A percentile compares a stretch with the other conserved stretches of the same genome.
Evolutionary conservation across 2,329 filamentous ascomycete species (phyloP).

Genomic region (Fusarium brachygibbosum): DNA sequence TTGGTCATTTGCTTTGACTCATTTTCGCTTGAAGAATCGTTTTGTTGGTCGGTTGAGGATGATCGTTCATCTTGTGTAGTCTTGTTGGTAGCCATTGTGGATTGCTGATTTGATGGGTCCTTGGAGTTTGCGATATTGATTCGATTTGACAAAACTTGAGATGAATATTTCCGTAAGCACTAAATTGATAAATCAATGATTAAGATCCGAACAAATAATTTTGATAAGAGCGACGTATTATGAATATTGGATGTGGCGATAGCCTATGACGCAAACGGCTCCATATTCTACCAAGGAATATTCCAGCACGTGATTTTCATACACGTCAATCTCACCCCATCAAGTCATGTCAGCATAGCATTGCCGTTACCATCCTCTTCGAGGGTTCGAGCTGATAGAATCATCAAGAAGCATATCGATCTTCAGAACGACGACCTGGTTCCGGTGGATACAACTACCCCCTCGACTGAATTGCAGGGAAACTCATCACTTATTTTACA

Average conservation of each 20-base stretch:
- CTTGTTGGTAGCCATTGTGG: constrained; percentile 4
- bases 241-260: constrained; percentile 1
- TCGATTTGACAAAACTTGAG: accelerated
- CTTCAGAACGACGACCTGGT: no score
- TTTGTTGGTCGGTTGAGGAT: background rate
- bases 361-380: background rate
- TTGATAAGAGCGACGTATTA: background rate
- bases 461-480: background rate
- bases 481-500: no score
- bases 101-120: background rate
- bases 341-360: background rate
- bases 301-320: background rate
- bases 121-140: accelerated
- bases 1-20: constrained; percentile 3
- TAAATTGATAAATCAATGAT: background rate
- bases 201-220: background rate
- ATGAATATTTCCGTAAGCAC: background rate
- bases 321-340: background rate
- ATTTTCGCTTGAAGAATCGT: background rate
- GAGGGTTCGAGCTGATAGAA: background rate
- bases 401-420: background rate
- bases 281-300: constrained; percentile 3
- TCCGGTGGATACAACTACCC: background rate
- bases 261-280: constrained; percentile 17
- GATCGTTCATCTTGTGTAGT: background rate